These are phyloP conservation scores for Colletotrichum agaves DNA, from an alignment of 2,329 filamentous ascomycete species.

Conservation along the genomic window DNA sequence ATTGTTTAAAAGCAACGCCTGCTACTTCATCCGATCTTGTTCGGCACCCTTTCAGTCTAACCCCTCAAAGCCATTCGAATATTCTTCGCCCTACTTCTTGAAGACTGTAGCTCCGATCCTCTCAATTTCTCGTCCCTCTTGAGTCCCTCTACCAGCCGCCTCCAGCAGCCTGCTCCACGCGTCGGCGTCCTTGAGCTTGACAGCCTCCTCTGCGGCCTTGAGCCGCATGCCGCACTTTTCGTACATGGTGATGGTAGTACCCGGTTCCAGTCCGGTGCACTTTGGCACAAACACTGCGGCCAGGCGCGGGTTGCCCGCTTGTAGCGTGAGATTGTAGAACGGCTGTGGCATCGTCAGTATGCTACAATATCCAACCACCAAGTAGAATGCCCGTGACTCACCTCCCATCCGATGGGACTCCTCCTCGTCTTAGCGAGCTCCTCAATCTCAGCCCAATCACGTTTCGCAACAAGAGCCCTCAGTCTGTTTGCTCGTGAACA, in stretches of 20 bases:
- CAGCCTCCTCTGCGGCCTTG: conserved; percentile 91
- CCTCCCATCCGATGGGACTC: conserved; percentile 96
- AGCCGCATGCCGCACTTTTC: conserved; percentile 92
- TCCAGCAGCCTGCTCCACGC: conserved; percentile 78
- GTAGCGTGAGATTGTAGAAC: conserved; percentile 89
- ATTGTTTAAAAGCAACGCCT: background rate
- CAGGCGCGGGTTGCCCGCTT: conserved; percentile 89
- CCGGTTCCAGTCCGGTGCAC: conserved; percentile 75
- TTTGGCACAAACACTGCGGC: conserved; percentile 89
- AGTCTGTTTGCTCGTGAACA: conserved; percentile 60
- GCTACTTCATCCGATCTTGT: conserved; percentile 2
- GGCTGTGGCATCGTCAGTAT: conserved; percentile 63
- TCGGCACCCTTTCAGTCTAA: background rate
- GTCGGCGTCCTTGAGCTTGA: conserved; percentile 81
- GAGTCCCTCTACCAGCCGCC: conserved; percentile 76
- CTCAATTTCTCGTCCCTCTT: conserved; percentile 82
- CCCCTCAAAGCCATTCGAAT: background rate
- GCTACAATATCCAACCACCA: background rate
- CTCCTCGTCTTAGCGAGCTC: conserved; percentile 83
- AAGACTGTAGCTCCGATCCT: conserved; percentile 73
- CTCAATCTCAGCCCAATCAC: conserved; percentile 93
- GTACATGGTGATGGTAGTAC: conserved; percentile 89
- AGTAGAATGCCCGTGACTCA: conserved; percentile 54
- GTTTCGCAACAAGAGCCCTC: conserved; percentile 86
- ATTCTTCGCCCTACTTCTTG: conserved; percentile 50